Base-by-base conservation (phyloP, 495 filamentous ascomycete species). In the Penicillium coffeae region DNA sequence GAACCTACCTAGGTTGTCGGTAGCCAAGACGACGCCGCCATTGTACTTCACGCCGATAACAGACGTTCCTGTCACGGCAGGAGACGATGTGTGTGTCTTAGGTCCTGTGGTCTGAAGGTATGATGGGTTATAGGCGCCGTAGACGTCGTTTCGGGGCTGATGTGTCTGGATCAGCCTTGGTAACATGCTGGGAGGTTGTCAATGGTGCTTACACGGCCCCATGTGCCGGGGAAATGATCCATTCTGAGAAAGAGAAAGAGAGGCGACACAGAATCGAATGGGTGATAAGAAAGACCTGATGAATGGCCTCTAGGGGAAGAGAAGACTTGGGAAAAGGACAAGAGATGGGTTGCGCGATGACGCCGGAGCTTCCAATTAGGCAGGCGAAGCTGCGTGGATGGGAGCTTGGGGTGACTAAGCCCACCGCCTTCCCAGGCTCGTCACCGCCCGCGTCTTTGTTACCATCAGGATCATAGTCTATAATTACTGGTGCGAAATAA, bases 141-240 rank as follows among this genome's bases (percentile, higher is more conserved):
- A 97, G 63, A 96, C 75, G 68, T 97, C 94, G 75, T 96, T 86
- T 69, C 92, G 82, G 65, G 92, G 91, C 92, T 96, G 63, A 35
- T 42, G 46, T 38, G 49, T 45, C 32, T 40, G 42, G 25, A 50
- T 65, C 64, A 60, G 68, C 52, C 46, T 60, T 36, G 60, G 10
- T 30, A 63, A 55, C 41, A 47, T 54, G 47, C 48, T 48, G 37
- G 38, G 48, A 50, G 48, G 59, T 59, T 38, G 58, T 48, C 55
- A 48, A 40, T 33, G 54, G 20, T 56, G 71, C 83, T 64, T 89
- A 96, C 93, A 72, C 92, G 87, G 65, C 92, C 92, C 92, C 92
- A 97, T 58, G 84, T 85, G 83, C 95, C 88, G 50, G 92, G 92
- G 65, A 89, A 81, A 73, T 97, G 92, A 69, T 96, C 91, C 92